Percentiles rank a stretch among this genome's conserved stretches.
phyloP scores from a whole-genome alignment of 2,329 filamentous ascomycete species.

The Trichophyton schoenleinii region DNA sequence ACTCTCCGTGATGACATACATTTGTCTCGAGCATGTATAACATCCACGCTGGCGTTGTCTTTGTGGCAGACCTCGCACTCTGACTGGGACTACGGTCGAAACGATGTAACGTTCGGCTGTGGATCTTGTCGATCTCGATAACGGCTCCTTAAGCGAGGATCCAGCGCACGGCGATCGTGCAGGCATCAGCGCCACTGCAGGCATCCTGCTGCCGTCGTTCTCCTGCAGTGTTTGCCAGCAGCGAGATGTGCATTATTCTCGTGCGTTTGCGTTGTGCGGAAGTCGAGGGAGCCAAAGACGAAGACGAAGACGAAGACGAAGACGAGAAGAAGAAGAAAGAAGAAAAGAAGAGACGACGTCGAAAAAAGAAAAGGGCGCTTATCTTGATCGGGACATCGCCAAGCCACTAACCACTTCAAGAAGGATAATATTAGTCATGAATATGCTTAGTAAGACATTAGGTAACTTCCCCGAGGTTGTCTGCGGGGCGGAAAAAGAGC shows the following conservation, averaged over 20 bases:
- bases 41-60: background rate
- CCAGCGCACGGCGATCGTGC: slow-evolving; percentile 1
- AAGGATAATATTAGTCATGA: background rate
- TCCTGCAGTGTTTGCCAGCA: background rate
- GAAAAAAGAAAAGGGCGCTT: background rate
- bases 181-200: slow-evolving; percentile 1
- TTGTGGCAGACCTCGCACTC: background rate
- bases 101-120: slow-evolving; percentile 4
- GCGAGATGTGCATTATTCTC: background rate
- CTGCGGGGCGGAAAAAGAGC: background rate
- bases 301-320: background rate
- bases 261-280: background rate
- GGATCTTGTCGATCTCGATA: slow-evolving; percentile 2
- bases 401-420: background rate
- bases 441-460: background rate
- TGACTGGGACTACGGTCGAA: background rate
- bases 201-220: background rate
- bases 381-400: background rate
- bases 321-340: background rate
- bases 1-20: slow-evolving; percentile 2
- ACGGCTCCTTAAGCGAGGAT: slow-evolving; percentile 1
- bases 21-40: slow-evolving; percentile 1
- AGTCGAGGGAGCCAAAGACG: background rate
- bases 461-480: background rate
- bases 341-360: background rate